Evolutionary conservation across 2,329 filamentous ascomycete species (phyloP), one percentile per base, ranked within the genome.

Genomic region (Acrocalymma vagum): DNA sequence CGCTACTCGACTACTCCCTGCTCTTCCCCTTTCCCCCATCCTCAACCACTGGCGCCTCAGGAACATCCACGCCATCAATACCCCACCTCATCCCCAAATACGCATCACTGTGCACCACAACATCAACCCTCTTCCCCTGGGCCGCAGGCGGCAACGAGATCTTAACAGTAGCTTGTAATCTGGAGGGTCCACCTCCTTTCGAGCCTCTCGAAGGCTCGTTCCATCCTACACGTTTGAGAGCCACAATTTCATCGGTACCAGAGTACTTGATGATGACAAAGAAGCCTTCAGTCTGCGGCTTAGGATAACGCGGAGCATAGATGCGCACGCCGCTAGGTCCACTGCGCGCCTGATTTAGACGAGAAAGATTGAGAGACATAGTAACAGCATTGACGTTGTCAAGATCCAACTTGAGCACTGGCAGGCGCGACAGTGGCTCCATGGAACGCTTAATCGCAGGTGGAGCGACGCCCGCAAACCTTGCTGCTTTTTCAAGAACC

Each of bases 211-310:
- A 26, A 4, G 51, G 48, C 5, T 72, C 62, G 2, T 74, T 72
- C 92, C 94, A 97, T 2, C 85, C 86, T 0, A 94, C 82, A 20
- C 94, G 79, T 78, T 96, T 97, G 49, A 99, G 77, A 3, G 88
- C 93, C 4, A 96, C 71, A 25, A 97, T 79, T 55, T 96, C 90
- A 44, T 93, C 90, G 6, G 73, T 80, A 1, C 74, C 75, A 3
- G 81, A 60, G 55, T 88, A 84, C 6, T 84, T 86, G 0, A 95
- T 79, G 15, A 97, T 65, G 10, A 94, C 82, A 69, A 99, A 97
- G 81, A 86, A 97, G 0, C 92, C 92, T 63, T 99, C 94, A 0
- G 85, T 94, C 70, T 99, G 94, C 11, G 91, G 85, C 71, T 99
- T 99, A 1, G 93, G 93, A 72, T 95, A 97, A 15, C 82, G 81